Conservation (phyloP, 306 rosid genomes). For the Canavalia gladiata region DNA sequence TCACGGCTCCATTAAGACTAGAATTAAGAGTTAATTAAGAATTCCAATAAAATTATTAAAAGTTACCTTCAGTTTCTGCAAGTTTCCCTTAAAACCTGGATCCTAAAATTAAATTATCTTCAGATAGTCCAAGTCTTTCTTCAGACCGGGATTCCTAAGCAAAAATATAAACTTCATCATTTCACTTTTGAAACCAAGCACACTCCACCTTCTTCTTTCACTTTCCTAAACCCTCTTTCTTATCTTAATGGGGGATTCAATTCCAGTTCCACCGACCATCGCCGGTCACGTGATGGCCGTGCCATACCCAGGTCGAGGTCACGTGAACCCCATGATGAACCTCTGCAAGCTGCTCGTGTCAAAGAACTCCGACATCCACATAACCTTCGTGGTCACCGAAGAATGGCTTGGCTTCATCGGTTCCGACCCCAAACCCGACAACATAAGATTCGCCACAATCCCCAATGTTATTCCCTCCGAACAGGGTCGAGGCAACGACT, state of each 20-base stretch:
- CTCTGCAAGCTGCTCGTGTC: constrained; percentile 52
- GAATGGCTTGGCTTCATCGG: constrained; percentile 65
- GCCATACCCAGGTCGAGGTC: constrained; percentile 68
- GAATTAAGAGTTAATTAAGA: too few relatives aligned
- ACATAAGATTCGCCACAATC: constrained; percentile 54
- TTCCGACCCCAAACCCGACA: constrained; percentile 55
- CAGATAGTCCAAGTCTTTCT: too few relatives aligned
- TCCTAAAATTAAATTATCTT: too few relatives aligned
- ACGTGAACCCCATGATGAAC: constrained; percentile 68
- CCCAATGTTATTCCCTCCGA: constrained; percentile 72
- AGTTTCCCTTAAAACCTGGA: too few relatives aligned
- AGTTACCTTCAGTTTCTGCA: too few relatives aligned
- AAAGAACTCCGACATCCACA: constrained; percentile 40
- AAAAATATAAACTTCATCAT: too few relatives aligned
- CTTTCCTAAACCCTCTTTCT: not conserved
- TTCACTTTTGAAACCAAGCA: too few relatives aligned
- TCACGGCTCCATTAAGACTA: too few relatives aligned
- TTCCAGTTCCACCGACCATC: constrained; percentile 29
- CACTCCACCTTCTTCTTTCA: not conserved
- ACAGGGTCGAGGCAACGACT: constrained; percentile 51
- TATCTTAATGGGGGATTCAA: constrained; percentile 1
- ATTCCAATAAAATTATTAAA: too few relatives aligned
- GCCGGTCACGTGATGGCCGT: constrained; percentile 56
- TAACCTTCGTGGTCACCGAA: constrained; percentile 67
- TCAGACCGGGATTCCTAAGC: too few relatives aligned